Base-by-base conservation (phyloP, 1,284 basidiomycete genomes). In the Trichosporon faecale region DNA sequence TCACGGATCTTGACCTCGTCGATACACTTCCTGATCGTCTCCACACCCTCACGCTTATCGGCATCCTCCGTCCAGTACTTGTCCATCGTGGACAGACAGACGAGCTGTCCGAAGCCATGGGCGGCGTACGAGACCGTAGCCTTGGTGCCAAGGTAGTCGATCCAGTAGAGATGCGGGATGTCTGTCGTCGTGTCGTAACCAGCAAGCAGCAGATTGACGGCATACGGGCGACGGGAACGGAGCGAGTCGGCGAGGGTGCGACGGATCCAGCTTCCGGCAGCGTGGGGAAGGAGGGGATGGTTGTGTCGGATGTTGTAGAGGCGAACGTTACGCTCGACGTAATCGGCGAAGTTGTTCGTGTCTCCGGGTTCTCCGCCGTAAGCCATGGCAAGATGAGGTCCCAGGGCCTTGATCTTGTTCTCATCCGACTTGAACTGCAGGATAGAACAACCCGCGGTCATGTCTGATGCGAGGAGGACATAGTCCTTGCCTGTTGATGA, bases 341-440 rank as follows among this genome's bases (percentile, higher is more conserved):
- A 99, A 84, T 99, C 96, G 5, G 96, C 92, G 80, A 99, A 98
- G 81, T 98, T 94, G 31, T 97, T 87, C 27, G 97, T 99, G 82
- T 99, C 97, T 72, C 96, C 96, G 83, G 94, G 92, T 83, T 98
- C 94, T 74, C 95, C 95, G 76, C 92, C 92, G 84, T 91, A 95
- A 0, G 95, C 90, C 94, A 99, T 97, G 79, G 97, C 89, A 21
- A 99, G 87, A 82, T 98, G 93, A 49, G 95, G 90, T 74, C 92
- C 91, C 44, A 99, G 87, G 37, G 88, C 87, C 85, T 95, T 95
- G 86, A 96, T 95, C 87, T 99, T 98, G 88, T 99, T 96, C 85
- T 95, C 92, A 85, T 98, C 94, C 35, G 88, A 84, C 86, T 99
- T 98, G 94, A 98, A 97, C 85, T 95, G 96, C 79, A 98, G 90